A percentile compares a stretch with the other conserved stretches of the same genome.
Conservation (phyloP, 2,329 filamentous ascomycete species). For the Alternaria burnsii region DNA sequence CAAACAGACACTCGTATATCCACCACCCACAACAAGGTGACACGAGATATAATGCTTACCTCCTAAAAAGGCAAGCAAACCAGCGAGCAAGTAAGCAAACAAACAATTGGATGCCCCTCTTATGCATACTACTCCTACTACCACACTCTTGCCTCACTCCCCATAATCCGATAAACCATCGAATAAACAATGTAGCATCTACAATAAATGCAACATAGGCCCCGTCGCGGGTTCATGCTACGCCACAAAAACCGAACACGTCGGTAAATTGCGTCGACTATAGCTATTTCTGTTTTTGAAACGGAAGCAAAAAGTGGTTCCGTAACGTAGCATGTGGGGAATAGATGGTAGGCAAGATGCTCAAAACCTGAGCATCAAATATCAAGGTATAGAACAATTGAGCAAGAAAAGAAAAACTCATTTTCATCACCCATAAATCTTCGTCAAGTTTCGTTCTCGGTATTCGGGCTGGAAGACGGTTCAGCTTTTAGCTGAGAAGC, state of each 20-base stretch:
- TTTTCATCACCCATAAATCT: neutral
- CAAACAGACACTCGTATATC: too few relatives aligned
- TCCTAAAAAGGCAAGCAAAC: too few relatives aligned
- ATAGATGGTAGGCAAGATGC: neutral
- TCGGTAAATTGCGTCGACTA: neutral
- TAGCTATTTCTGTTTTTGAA: neutral
- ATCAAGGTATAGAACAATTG: neutral
- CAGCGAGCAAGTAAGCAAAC: too few relatives aligned
- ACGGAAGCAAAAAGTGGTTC: too few relatives aligned
- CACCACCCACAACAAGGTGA: too few relatives aligned
- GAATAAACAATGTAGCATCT: neutral
- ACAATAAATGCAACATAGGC: neutral
- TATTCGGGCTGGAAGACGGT: constrained; percentile 21
- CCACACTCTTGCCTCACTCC: neutral
- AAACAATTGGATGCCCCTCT: too few relatives aligned
- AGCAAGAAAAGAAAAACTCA: too few relatives aligned
- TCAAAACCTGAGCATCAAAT: neutral
- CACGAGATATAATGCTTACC: too few relatives aligned
- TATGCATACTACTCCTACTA: too few relatives aligned
- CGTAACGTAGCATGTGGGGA: neutral
- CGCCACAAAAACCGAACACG: neutral
- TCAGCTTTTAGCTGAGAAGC: constrained; percentile 23
- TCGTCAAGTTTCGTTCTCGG: constrained; percentile 23
- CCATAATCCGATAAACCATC: neutral
- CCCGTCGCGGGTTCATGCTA: neutral